Base-by-base conservation (phyloP, 495 filamentous ascomycete genomes). In the Hypoxylon cercidicola region DNA sequence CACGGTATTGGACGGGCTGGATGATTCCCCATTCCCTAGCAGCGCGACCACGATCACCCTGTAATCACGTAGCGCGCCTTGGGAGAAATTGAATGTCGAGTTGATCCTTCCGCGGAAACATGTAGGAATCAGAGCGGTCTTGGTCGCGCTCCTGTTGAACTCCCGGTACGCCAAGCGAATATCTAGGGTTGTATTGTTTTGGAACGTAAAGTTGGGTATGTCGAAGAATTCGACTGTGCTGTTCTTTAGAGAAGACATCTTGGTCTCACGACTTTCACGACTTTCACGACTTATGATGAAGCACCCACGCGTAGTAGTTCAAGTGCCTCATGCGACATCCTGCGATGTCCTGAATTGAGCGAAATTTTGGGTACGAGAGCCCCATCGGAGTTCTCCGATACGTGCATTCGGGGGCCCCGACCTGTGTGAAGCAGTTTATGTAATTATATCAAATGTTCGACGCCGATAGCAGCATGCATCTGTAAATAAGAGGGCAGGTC, bases 101-200 rank as follows among this genome's bases (percentile, higher is more conserved):
- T 78, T 71, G 32, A 84, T 73, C 37, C 71, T 69, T 19, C 82
- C 82, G 4, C 78, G 77, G 37, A 79, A 84, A 60, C 81, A 85
- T 4, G 82, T 85, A 16, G 77, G 77, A 21, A 84, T 74, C 28
- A 82, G 60, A n/a, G 72, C 77, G 1, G 47, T 64, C 44, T 81
- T 79, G 4, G 60, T 46, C 6, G 69, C 66, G 3, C 63, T 71
- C 9, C 74, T 75, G 40, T 81, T 81, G 69, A 78, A 72, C 7
- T 75, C 72, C 11, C 73, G 72, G 56, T 81, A 85, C 25, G 82
- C 80, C 13, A 84, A 59, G 21, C 72, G 74, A 47, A 79, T 72
- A 12, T 53, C 16, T 16, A 49, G 68, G 11, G 75, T 53, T 3
- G 61, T 72, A 8, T 74, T 76, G 35, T 69, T 62, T 49, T 70